Conservation (phyloP, 75 land plant species). For the Pinus tabuliformis region DNA sequence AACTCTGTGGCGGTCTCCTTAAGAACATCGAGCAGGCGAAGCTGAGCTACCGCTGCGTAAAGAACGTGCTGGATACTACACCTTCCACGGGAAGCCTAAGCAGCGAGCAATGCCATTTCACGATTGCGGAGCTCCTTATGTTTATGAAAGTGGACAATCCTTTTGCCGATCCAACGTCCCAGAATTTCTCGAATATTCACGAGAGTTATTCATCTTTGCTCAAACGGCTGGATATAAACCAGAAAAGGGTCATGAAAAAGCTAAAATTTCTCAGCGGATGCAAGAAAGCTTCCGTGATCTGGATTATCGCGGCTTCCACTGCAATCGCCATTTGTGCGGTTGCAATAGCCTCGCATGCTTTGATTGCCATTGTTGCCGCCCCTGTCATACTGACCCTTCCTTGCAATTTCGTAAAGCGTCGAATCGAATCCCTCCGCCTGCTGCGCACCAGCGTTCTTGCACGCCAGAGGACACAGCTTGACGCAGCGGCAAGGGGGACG, state of each 20-base stretch:
- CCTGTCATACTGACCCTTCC: slow-evolving; percentile 11
- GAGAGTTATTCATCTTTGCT: slow-evolving; percentile 17
- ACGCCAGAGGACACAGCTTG: slow-evolving; percentile 33
- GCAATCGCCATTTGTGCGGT: slow-evolving; percentile 16
- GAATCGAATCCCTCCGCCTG: background rate
- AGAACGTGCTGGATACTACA: slow-evolving; percentile 17
- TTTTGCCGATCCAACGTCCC: slow-evolving; percentile 12
- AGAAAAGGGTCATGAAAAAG: slow-evolving; percentile 14
- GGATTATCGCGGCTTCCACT: slow-evolving; percentile 8
- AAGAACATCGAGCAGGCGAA: slow-evolving; percentile 33
- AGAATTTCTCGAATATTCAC: slow-evolving; percentile 26
- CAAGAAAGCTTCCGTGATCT: slow-evolving; percentile 14
- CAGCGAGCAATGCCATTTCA: slow-evolving; percentile 18
- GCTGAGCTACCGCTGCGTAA: slow-evolving; percentile 18
- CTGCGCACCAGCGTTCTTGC: background rate
- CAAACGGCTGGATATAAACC: slow-evolving; percentile 6
- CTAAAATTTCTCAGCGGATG: background rate
- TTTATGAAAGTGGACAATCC: slow-evolving; percentile 38
- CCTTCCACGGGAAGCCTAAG: background rate
- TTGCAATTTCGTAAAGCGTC: background rate
- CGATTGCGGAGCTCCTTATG: slow-evolving; percentile 20
- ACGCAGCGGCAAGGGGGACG: slow-evolving; percentile 53
- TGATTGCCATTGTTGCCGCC: slow-evolving; percentile 29
- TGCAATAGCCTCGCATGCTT: slow-evolving; percentile 32
- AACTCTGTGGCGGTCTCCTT: slow-evolving; percentile 38